Evolutionary conservation across 2,329 filamentous ascomycete species (phyloP), one percentile per base, ranked within the genome.

Genomic region (Fusarium sp.): DNA sequence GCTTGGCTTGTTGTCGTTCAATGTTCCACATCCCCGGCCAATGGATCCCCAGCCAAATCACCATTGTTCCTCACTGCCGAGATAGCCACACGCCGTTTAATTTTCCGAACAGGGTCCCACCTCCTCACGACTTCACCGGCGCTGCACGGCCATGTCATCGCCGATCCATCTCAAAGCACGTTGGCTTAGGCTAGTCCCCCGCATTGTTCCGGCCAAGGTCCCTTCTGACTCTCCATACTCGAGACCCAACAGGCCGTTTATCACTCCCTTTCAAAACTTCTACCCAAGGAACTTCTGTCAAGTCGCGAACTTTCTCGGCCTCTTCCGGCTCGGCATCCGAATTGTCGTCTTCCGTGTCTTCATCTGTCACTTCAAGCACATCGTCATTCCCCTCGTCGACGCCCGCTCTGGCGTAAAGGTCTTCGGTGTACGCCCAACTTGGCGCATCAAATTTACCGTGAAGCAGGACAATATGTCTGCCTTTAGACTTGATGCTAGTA

Each of bases 361-460:
- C 81, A 5, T 79, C 78, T 27, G 75, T 77, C 2, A 77, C 67
- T 36, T 82, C 79, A 31, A 78, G 58, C 34, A 75, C 72, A 27
- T 65, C 69, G 43, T 73, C 74, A 10, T 66, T 73, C 10, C 70
- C 74, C 8, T 82, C 80, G 7, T 78, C 75, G 37, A 68, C 61
- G 1, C 63, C 75, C 13, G 79, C 77, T 68, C 76, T 77, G 34
- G 78, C 72, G 68, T 89, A 86, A 15, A 90, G 70, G 37, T 91
- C 88, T 75, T 93, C 91, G 0, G 88, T 88, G 66, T 92, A 92
- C 2, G 90, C 89, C 91, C 91, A 94, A 4, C 85, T 89, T 0
- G 91, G 90, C 2, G 87, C 81, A 73, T 94, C 92, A 59, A 92
- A 88, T 70, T 88, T 90, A 3, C 92, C 92, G 57, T 90, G 87